Base-by-base conservation (phyloP, 768 basidiomycete species). In the Trametes coccinea region DNA sequence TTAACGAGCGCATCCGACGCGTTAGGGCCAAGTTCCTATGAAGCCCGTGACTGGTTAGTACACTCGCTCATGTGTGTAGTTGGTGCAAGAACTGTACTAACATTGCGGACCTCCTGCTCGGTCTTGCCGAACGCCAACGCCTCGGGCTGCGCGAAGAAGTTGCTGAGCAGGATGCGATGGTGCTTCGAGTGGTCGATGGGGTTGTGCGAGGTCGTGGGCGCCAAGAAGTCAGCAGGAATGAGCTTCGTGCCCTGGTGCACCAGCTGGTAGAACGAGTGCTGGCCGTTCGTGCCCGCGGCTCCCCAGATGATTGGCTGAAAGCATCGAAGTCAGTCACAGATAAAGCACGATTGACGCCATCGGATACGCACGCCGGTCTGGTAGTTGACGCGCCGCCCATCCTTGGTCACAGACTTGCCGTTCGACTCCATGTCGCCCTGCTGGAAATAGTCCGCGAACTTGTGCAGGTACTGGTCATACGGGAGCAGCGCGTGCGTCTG, bases 361-460 rank as follows among this genome's bases (percentile, higher is more conserved):
- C 16, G 47, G 7, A 49, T 29, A 70, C 91, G 50, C 78, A 95
- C 94, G 57, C 96, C 97, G 56, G 96, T 98, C 80, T 98, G 88
- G 78, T 98, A 99, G 77, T 92, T 77, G 10, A 99, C 96, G 53
- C 92, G 90, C 65, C 92, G 82, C 6, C 97, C 97, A 61, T 85
- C 82, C 79, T 98, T 99, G 66, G 97, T 98, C 64, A 98, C 84
- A 57, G 85, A 92, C 80, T 98, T 99, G 59, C 97, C 97, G 74
- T 99, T 98, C 27, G 94, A 97, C 77, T 99, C 97, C 97, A 99
- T 99, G 76, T 99, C 97, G 48, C 95, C 96, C 83, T 98, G 97
- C 76, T 98, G 97, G 92, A 99, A 99, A 81, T 98, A 98, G 76
- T 99, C 97, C 40, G 97, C 96, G 69, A 99, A 99, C 76, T 96